Evolutionary conservation across 2,329 filamentous ascomycete genomes (phyloP).

Genomic region (Sphaerulina vaccinii): DNA sequence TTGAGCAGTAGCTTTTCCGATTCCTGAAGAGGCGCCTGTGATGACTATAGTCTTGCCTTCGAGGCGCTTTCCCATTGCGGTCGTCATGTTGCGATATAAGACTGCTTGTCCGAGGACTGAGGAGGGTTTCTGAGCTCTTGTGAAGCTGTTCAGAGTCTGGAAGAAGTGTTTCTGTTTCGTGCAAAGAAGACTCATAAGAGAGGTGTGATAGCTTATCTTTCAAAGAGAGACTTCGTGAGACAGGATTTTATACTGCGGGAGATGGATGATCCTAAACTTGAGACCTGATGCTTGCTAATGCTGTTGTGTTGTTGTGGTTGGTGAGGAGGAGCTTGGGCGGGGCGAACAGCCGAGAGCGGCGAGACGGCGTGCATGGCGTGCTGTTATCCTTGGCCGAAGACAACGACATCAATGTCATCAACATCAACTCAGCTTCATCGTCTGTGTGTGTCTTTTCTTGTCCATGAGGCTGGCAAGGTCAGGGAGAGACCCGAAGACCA

Average conservation of each 20-base stretch:
- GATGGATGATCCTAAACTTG: conserved; percentile 18
- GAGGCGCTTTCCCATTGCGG: conserved; percentile 77
- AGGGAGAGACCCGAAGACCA: no score
- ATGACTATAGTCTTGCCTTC: conserved; percentile 89
- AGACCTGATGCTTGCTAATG: conserved; percentile 7
- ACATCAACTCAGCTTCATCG: no score
- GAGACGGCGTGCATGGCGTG: no score
- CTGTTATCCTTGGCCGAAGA: no score
- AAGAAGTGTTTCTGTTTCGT: conserved; percentile 16
- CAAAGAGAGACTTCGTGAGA: not conserved
- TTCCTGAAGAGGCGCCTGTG: conserved; percentile 90
- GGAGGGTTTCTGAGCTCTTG: not conserved
- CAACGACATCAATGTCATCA: no score
- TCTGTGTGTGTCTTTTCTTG: no score
- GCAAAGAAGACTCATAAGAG: conserved; percentile 17
- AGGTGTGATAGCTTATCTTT: conserved; percentile 6
- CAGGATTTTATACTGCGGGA: conserved; percentile 11
- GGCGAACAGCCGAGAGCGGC: not conserved
- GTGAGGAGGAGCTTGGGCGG: conserved; percentile 7
- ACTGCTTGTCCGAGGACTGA: conserved; percentile 1
- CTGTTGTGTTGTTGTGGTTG: conserved; percentile 8
- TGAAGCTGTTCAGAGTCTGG: conserved; percentile 12
- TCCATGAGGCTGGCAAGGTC: no score
- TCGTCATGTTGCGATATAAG: conserved; percentile 54
- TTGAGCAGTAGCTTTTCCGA: conserved; percentile 77